Evolutionary conservation across 345 rosid genomes (phyloP).

Genomic region (Lepidium aucheri): DNA sequence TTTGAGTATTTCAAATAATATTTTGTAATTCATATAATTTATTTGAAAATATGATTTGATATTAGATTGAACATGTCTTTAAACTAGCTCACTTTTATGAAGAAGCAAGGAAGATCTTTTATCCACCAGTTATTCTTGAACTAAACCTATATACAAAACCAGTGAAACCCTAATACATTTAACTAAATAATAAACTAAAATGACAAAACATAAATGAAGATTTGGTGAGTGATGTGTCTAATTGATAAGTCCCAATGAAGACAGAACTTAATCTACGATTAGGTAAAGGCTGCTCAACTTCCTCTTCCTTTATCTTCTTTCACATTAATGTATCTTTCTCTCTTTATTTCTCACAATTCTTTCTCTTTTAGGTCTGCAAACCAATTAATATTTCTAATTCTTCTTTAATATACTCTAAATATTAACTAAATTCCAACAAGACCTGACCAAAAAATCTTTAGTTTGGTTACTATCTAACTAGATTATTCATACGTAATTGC

Average conservation of each 20-base stretch:
- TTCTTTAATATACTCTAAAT: neutral
- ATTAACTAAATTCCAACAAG: neutral
- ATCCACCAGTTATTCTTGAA: too few relatives aligned
- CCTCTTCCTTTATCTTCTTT: constrained; percentile 26
- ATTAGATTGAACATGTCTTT: too few relatives aligned
- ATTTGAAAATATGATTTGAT: too few relatives aligned
- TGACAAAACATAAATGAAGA: constrained; percentile 2
- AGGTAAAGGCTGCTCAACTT: constrained; percentile 82
- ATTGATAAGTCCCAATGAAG: constrained; percentile 20
- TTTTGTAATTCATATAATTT: too few relatives aligned
- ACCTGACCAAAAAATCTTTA: neutral
- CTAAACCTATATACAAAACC: too few relatives aligned
- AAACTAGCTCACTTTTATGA: too few relatives aligned
- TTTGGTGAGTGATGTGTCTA: constrained; percentile 14
- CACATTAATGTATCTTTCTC: constrained; percentile 9
- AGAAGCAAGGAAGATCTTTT: too few relatives aligned
- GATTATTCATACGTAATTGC: neutral
- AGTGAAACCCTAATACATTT: too few relatives aligned
- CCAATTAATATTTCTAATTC: neutral
- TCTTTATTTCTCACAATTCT: constrained; percentile 4
- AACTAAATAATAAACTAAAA: too few relatives aligned
- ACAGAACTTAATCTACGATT: constrained; percentile 27
- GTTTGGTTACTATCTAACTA: constrained; percentile 1
- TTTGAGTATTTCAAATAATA: too few relatives aligned
- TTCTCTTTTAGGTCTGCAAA: neutral